Percentiles rank a stretch among this genome's conserved stretches.
Conservation (phyloP, 2,329 filamentous ascomycete species). For the Dryadomyces quercivorus region DNA sequence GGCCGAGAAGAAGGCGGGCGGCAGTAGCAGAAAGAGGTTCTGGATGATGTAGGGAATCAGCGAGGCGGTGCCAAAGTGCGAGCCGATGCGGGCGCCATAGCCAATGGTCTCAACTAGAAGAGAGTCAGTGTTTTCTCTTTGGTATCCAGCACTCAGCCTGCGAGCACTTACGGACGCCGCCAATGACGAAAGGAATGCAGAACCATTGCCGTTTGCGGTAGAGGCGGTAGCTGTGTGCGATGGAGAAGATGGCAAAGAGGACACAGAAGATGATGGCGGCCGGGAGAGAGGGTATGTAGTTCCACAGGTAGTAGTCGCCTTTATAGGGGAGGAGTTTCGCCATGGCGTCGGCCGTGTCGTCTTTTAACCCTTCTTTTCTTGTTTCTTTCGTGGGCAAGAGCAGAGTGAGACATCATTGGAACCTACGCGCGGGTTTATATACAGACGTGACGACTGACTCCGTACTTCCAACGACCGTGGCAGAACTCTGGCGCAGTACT, state of each 20-base stretch:
- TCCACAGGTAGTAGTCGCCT: conserved; percentile 1
- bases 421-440: no score
- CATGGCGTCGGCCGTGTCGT: background rate
- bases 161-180: conserved; percentile 9
- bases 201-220: conserved; percentile 1
- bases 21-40: conserved; percentile 30
- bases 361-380: no score
- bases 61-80: conserved; percentile 17
- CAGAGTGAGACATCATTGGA: no score
- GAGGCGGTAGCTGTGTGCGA: conserved; percentile 1
- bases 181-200: conserved; percentile 8
- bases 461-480: no score
- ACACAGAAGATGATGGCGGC: conserved; percentile 4
- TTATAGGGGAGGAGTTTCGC: background rate
- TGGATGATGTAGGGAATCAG: conserved; percentile 29
- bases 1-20: conserved; percentile 35
- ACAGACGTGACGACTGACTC: no score
- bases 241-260: conserved; percentile 4
- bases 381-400: no score
- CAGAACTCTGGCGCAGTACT: no score
- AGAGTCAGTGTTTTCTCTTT: no score
- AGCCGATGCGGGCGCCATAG: conserved; percentile 11
- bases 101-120: background rate
- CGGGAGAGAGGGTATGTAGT: conserved; percentile 4
- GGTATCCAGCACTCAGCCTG: no score